phyloP scores from a whole-genome alignment of 1,284 basidiomycete species.

The Puccinia triticina region DNA sequence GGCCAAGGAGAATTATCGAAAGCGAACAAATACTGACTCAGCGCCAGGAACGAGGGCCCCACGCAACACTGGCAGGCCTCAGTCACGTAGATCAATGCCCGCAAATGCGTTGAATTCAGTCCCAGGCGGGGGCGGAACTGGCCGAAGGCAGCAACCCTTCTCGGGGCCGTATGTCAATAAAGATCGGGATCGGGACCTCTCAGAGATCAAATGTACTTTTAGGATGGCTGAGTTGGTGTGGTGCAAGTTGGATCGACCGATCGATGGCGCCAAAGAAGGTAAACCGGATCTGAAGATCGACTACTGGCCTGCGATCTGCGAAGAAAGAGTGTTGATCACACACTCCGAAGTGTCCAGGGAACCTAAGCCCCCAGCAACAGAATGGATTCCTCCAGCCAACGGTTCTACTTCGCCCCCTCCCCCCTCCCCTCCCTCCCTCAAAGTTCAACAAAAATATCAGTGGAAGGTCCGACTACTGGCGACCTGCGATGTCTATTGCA shows the following conservation, averaged over 20 bases:
- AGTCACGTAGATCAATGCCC: background rate
- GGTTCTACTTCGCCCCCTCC: background rate
- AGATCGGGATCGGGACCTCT: conserved; percentile 55
- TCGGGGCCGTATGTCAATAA: conserved; percentile 53
- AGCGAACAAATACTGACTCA: conserved; percentile 52
- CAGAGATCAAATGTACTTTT: conserved; percentile 65
- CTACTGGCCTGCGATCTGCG: conserved; percentile 74
- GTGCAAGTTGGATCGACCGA: conserved; percentile 68
- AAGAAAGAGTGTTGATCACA: conserved; percentile 14
- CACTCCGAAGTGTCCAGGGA: background rate
- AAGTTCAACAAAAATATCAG: conserved; percentile 44
- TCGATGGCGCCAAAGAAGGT: conserved; percentile 61
- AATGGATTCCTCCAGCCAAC: background rate
- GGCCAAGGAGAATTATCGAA: conserved; percentile 28
- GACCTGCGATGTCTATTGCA: conserved; percentile 50
- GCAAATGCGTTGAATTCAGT: conserved; percentile 6
- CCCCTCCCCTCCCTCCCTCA: conserved; percentile 35
- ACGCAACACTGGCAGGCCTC: background rate
- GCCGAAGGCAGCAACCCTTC: conserved; percentile 51
- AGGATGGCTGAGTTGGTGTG: conserved; percentile 74
- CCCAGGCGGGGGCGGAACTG: conserved; percentile 23
- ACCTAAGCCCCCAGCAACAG: conserved; percentile 9
- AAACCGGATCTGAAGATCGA: conserved; percentile 63
- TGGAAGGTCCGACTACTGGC: conserved; percentile 51
- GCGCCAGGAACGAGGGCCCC: conserved; percentile 55